A percentile compares a stretch with the other conserved stretches of the same genome.
Conservation (phyloP, 1,284 basidiomycete species). For the Neolentinus lepideus region DNA sequence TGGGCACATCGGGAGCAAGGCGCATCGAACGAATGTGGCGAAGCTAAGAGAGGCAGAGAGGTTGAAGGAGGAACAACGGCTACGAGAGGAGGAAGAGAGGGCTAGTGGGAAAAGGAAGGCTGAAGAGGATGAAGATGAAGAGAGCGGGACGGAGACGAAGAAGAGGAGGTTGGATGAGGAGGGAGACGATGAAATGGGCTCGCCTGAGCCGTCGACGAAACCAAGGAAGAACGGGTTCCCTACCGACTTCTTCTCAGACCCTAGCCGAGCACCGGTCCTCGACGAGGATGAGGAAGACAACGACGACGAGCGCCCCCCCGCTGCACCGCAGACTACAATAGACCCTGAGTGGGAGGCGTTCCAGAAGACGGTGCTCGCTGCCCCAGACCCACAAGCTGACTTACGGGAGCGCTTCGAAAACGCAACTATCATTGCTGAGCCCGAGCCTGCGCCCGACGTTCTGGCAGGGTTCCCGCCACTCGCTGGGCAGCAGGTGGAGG, state of each 20-base stretch:
- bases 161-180: constrained; percentile 6
- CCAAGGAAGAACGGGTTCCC: constrained; percentile 37
- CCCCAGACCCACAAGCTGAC: constrained; percentile 16
- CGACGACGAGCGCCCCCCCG: constrained; percentile 6
- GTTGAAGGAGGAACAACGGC: constrained; percentile 26
- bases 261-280: constrained; percentile 41
- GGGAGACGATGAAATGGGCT: constrained; percentile 11
- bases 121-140: constrained; percentile 28
- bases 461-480: constrained; percentile 47
- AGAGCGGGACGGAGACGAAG: constrained; percentile 13
- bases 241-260: constrained; percentile 74
- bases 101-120: constrained; percentile 34
- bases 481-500: constrained; percentile 15
- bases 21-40: constrained; percentile 57
- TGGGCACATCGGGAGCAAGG: constrained; percentile 76
- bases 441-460: constrained; percentile 41
- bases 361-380: constrained; percentile 49
- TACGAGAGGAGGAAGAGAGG: constrained; percentile 19
- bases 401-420: constrained; percentile 47
- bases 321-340: constrained; percentile 25
- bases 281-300: constrained; percentile 32
- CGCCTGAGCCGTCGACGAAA: constrained; percentile 9
- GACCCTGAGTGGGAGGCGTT: constrained; percentile 68
- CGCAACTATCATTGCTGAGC: constrained; percentile 67
- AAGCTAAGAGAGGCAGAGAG: constrained; percentile 49